Base-by-base conservation (phyloP, 2,329 filamentous ascomycete species). In the Phaeoacremonium minimum region DNA sequence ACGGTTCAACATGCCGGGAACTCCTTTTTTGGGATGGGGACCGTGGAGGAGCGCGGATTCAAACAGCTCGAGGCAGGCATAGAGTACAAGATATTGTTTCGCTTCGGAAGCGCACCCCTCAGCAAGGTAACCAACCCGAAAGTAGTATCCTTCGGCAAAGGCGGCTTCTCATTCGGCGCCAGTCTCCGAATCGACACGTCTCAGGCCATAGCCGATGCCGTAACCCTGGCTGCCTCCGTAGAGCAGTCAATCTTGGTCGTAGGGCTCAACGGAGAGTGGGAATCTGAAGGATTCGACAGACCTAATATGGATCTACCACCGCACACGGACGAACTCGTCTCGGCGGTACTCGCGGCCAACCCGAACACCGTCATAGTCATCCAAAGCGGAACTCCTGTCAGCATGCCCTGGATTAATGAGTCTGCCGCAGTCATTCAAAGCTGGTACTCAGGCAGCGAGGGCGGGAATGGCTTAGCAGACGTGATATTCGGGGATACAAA, bases 401-500 rank as follows among this genome's bases (percentile, higher is more conserved):
- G 62, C 4, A 66, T 76, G 70, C 70, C 71, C 2, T 75, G 72
- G 72, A 58, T 61, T 4, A 42, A 57, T 22, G 51, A 61, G 26
- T 65, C 66, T 18, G 46, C 70, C 12, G 77, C 72, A 6, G 71
- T 81, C 32, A 45, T 80, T 13, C 77, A 69, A 50, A 73, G 73
- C 17, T 83, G 78, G 78, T 83, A 80, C 47, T 76, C 77, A 46
- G 79, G 79, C 16, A 78, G 82, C 49, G 79, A 83, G 57, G 71
- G 73, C n/a, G 79, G 78, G 4, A 80, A 82, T 44, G 77, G 74
- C 2, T 72, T 83, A 35, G 77, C 75, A 6, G 78, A 83, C 43
- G 71, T 83, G 1, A 60, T 83, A 16, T 75, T 78, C 43, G 79
- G 77, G 31, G 65, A 73, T 35, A 65, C 73, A 37, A 82, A 77